Conservation (phyloP, 2,329 filamentous ascomycete species). For the Dryadomyces quercivorus region DNA sequence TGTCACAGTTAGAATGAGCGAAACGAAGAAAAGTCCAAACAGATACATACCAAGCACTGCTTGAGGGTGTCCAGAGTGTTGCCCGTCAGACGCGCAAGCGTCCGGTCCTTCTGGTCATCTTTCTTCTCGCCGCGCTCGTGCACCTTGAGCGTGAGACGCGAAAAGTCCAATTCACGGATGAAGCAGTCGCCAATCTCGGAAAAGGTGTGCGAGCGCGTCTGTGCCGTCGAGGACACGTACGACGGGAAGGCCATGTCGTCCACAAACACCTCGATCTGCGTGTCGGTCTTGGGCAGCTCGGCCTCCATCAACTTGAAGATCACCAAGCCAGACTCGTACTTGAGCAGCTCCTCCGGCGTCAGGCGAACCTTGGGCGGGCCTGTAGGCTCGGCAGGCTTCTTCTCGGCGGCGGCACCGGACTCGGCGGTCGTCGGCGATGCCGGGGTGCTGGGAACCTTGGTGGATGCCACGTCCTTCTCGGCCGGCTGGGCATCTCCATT, state of each 20-base stretch:
- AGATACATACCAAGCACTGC: conserved; percentile 59
- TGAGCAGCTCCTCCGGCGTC: conserved; percentile 64
- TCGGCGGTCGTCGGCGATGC: conserved; percentile 7
- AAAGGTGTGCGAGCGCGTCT: conserved; percentile 56
- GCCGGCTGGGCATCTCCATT: conserved; percentile 11
- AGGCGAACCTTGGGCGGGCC: conserved; percentile 63
- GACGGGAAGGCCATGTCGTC: conserved; percentile 91
- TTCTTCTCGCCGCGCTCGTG: conserved; percentile 67
- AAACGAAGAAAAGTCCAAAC: neutral
- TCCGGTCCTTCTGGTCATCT: conserved; percentile 53
- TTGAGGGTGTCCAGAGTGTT: conserved; percentile 80
- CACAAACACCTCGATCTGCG: conserved; percentile 76
- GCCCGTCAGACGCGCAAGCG: conserved; percentile 71
- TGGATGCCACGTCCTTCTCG: conserved; percentile 11
- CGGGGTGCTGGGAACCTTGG: conserved; percentile 28
- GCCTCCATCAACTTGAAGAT: conserved; percentile 92
- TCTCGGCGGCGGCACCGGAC: conserved; percentile 5
- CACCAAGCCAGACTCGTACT: conserved; percentile 82
- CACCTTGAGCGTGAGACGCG: conserved; percentile 77
- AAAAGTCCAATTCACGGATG: conserved; percentile 94
- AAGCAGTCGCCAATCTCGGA: conserved; percentile 94
- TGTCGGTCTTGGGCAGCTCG: conserved; percentile 64
- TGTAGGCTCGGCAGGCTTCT: conserved; percentile 29
- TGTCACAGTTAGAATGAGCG: conserved; percentile 20
- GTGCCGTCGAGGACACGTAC: conserved; percentile 69